These are phyloP conservation scores for Candida coquimbonensis DNA, from an alignment of 805 yeast genomes.

Conservation along the genomic window DNA sequence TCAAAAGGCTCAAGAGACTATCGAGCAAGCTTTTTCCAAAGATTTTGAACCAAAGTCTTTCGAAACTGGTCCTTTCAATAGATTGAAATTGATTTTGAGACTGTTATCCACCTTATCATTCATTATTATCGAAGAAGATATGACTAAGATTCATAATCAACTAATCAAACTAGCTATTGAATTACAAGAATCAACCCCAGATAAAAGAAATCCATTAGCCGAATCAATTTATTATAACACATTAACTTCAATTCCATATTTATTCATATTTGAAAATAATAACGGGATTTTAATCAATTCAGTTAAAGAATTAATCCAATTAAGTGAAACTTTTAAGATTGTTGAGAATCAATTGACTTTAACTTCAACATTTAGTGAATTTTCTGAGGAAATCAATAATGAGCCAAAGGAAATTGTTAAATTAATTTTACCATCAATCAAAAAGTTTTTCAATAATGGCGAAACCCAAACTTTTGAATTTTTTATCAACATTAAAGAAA, in stretches of 20 bases:
- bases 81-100: slow-evolving; percentile 62
- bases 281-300: slow-evolving; percentile 33
- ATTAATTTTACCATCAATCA: slow-evolving; percentile 43
- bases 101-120: slow-evolving; percentile 62
- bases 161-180: slow-evolving; percentile 50
- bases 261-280: slow-evolving; percentile 37
- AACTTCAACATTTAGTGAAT: slow-evolving; percentile 21
- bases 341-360: slow-evolving; percentile 15
- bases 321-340: slow-evolving; percentile 36
- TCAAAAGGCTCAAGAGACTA: slow-evolving; percentile 48
- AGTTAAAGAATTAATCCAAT: slow-evolving; percentile 29
- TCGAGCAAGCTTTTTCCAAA: slow-evolving; percentile 31
- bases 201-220: slow-evolving; percentile 48
- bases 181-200: slow-evolving; percentile 35
- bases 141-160: slow-evolving; percentile 42
- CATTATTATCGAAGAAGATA: slow-evolving; percentile 45
- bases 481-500: slow-evolving; percentile 30
- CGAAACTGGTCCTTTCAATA: slow-evolving; percentile 57
- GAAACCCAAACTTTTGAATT: slow-evolving; percentile 22
- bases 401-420: slow-evolving; percentile 41
- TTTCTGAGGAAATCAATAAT: slow-evolving; percentile 35
- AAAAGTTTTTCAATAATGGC: slow-evolving; percentile 1
- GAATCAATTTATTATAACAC: slow-evolving; percentile 62
- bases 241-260: slow-evolving; percentile 58
- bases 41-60: slow-evolving; percentile 24